phyloP scores from a whole-genome alignment of 352 stramenopile species.

The Plasmopara viticola region DNA sequence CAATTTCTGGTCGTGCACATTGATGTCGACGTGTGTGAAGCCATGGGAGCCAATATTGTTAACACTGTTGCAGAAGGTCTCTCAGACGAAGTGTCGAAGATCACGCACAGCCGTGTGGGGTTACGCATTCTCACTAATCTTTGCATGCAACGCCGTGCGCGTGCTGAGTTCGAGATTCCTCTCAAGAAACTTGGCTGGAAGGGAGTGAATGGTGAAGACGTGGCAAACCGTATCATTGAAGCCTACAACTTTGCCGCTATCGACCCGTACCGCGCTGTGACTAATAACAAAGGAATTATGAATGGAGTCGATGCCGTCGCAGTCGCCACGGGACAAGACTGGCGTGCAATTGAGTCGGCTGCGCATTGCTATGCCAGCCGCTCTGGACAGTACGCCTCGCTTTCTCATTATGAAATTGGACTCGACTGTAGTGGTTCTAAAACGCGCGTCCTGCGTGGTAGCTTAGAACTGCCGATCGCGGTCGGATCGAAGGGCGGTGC shows the following conservation, averaged over 20 bases:
- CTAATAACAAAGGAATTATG: slow-evolving; percentile 89
- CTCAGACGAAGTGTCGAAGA: slow-evolving; percentile 56
- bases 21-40: slow-evolving; percentile 83
- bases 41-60: slow-evolving; percentile 87
- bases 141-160: slow-evolving; percentile 74
- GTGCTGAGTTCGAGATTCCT: slow-evolving; percentile 66
- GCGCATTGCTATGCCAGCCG: slow-evolving; percentile 79
- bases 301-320: slow-evolving; percentile 81
- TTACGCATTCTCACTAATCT: slow-evolving; percentile 88
- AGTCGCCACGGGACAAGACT: slow-evolving; percentile 81
- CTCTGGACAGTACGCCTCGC: slow-evolving; percentile 68
- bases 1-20: slow-evolving; percentile 80
- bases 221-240: slow-evolving; percentile 73
- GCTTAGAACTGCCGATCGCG: slow-evolving; percentile 69
- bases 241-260: slow-evolving; percentile 81
- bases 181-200: slow-evolving; percentile 73
- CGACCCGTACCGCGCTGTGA: slow-evolving; percentile 80
- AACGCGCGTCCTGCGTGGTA: slow-evolving; percentile 52
- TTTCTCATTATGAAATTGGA: slow-evolving; percentile 68
- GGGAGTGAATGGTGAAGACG: slow-evolving; percentile 62
- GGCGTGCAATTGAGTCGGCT: slow-evolving; percentile 74
- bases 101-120: slow-evolving; percentile 60
- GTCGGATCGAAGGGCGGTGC: slow-evolving; percentile 80
- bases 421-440: slow-evolving; percentile 30
- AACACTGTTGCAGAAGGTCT: slow-evolving; percentile 83